Base-by-base conservation (phyloP, 2,329 filamentous ascomycete species). In the Colletotrichum tropicicola region DNA sequence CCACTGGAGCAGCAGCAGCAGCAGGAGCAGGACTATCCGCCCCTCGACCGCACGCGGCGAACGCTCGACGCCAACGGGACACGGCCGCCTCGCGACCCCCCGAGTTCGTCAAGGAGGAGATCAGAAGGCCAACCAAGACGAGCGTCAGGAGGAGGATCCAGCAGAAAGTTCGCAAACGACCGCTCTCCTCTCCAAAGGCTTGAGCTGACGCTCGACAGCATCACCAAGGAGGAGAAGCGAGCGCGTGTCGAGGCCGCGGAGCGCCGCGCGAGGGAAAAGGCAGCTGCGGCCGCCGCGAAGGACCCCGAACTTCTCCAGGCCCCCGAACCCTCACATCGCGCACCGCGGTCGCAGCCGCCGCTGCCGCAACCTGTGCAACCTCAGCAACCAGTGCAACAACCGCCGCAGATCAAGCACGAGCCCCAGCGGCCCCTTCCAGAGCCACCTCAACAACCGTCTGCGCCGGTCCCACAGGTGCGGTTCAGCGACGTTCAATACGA, bases 161-260 rank as follows among this genome's bases (percentile, higher is more conserved):
- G 82, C 80, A 86, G 82, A 82, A 82, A 84, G 80, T 89, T 92
- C 79, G 92, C 95, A 73, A 86, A 91, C 61, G 91, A 97, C 75
- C 89, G 92, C 72, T 98, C 95, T 68, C 96, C 97, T 55, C 85
- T 99, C 55, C 95, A 99, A 78, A 96, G 91, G 81, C 87, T 99
- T 70, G 95, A 99, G 82, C 88, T 92, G 73, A 96, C 93, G 72
- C 86, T 98, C 73, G 92, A 91, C 77, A 94, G 92, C 79, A 95
- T 98, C 77, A 97, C 92, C 76, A 98, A 98, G 77, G 94, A 98
- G 79, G 94, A 98, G 78, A 97, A 97, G 77, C 87, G 95, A 68
- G 93, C 94, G 8, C 87, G 93, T 48, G 89, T 95, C 5, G 87
- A 94, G 74, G 92, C 95, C 71, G 93, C 93, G 6, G 95, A 98